phyloP scores from a whole-genome alignment of 176 grass and related monocot species.

The Aegilops speltoides region DNA sequence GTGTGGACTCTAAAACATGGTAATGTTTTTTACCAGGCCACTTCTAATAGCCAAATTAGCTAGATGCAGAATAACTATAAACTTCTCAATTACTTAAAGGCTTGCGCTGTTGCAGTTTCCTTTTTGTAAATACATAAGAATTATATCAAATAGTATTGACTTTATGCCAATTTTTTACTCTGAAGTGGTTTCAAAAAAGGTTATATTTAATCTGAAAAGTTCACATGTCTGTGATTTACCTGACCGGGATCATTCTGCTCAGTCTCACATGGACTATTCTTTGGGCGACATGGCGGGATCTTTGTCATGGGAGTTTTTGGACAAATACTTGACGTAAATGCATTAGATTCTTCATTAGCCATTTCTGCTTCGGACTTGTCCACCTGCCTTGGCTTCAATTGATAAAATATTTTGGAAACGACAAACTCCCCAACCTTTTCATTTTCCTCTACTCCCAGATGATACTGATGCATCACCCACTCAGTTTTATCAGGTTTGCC shows the following conservation, averaged over 20 bases:
- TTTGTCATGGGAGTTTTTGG: constrained; percentile 77
- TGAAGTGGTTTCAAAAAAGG: background rate
- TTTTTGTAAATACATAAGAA: background rate
- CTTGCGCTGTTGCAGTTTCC: background rate
- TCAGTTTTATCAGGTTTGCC: constrained; percentile 65
- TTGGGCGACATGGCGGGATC: constrained; percentile 46
- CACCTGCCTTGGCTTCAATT: constrained; percentile 39
- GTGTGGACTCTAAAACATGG: no score
- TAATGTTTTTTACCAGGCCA: no score
- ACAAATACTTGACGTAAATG: constrained; percentile 44
- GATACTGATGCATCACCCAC: constrained; percentile 95
- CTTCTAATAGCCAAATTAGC: background rate
- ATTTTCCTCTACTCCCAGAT: constrained; percentile 65
- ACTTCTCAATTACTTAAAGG: background rate
- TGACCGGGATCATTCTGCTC: constrained; percentile 32
- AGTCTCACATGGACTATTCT: constrained; percentile 48
- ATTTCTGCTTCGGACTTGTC: constrained; percentile 41
- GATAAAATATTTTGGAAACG: constrained; percentile 76
- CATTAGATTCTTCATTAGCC: constrained; percentile 29
- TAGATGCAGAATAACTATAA: background rate
- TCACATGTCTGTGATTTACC: constrained; percentile 29
- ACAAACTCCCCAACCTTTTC: constrained; percentile 71
- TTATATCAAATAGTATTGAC: no score
- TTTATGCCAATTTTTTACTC: no score
- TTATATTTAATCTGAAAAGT: background rate